Conservation (phyloP, 768 basidiomycete species). For the Sarcodon aspratus region DNA sequence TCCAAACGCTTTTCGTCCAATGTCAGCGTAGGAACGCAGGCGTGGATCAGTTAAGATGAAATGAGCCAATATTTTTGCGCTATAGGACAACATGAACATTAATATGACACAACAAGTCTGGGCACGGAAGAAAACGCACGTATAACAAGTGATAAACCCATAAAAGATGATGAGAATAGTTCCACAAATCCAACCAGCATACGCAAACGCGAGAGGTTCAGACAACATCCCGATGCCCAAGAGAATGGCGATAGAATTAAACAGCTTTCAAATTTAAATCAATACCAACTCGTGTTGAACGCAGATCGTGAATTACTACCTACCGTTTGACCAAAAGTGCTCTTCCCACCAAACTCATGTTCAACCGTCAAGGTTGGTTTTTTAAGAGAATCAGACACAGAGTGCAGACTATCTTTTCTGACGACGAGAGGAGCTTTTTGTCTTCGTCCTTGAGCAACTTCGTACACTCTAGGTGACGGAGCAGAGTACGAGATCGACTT, state of each 20-base stretch:
- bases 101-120: neutral
- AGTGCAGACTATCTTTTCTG: constrained; percentile 14
- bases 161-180: constrained; percentile 65
- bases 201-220: constrained; percentile 84
- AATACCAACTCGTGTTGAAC: neutral
- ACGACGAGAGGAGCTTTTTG: constrained; percentile 23
- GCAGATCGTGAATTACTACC: constrained; percentile 8
- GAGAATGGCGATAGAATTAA: constrained; percentile 79
- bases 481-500: constrained; percentile 23
- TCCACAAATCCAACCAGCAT: constrained; percentile 82
- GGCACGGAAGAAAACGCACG: constrained; percentile 38
- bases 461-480: constrained; percentile 8
- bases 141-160: constrained; percentile 78
- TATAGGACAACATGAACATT: constrained; percentile 18
- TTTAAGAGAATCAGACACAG: too few species aligned
- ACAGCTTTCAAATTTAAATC: constrained; percentile 39
- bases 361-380: constrained; percentile 8
- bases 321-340: constrained; percentile 68
- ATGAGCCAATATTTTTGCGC: constrained; percentile 77
- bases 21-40: constrained; percentile 79
- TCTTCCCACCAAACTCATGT: constrained; percentile 37
- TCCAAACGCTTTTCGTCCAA: constrained; percentile 85
- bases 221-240: constrained; percentile 86
- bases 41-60: constrained; percentile 62
- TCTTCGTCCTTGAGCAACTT: constrained; percentile 13